Evolutionary conservation across 2,329 filamentous ascomycete genomes (phyloP).

Genomic region (Chlorencoelia australis): DNA sequence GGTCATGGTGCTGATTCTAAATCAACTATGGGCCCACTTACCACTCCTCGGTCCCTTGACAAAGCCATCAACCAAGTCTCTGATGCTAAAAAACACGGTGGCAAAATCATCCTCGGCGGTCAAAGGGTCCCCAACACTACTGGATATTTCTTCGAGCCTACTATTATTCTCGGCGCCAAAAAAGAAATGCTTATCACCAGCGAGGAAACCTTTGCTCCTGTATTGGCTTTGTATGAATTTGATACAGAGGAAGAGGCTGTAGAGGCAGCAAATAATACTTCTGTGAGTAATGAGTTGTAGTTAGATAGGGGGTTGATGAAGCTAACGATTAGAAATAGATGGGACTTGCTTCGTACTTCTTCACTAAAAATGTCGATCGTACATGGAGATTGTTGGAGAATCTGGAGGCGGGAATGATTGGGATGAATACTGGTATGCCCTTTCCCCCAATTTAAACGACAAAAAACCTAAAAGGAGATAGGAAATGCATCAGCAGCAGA

Average conservation of each 20-base stretch:
- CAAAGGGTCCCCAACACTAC: conserved; percentile 37
- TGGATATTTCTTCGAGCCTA: conserved; percentile 63
- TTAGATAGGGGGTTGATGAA: too few species aligned
- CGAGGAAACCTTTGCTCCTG: conserved; percentile 58
- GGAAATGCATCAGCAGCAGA: conserved; percentile 57
- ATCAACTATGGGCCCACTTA: conserved; percentile 51
- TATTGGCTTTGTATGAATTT: conserved; percentile 54
- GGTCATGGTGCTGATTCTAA: conserved; percentile 49
- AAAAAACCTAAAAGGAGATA: conserved; percentile 14
- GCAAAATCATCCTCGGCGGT: conserved; percentile 52
- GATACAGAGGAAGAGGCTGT: conserved; percentile 57
- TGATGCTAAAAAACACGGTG: conserved; percentile 54
- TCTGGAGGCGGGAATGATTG: conserved; percentile 61
- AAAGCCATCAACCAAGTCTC: conserved; percentile 51
- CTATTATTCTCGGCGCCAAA: conserved; percentile 50
- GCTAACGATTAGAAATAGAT: conserved; percentile 29
- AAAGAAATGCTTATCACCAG: conserved; percentile 44
- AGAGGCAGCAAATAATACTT: conserved; percentile 46
- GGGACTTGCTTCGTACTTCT: conserved; percentile 57
- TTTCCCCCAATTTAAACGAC: conserved; percentile 7
- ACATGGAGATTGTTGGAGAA: conserved; percentile 57
- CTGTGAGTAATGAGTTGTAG: conserved; percentile 12
- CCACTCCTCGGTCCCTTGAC: conserved; percentile 42
- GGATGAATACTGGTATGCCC: conserved; percentile 46
- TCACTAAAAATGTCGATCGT: conserved; percentile 58